Base-by-base conservation (phyloP, 176 grass and related monocot species). In the Musa troglodytarum region DNA sequence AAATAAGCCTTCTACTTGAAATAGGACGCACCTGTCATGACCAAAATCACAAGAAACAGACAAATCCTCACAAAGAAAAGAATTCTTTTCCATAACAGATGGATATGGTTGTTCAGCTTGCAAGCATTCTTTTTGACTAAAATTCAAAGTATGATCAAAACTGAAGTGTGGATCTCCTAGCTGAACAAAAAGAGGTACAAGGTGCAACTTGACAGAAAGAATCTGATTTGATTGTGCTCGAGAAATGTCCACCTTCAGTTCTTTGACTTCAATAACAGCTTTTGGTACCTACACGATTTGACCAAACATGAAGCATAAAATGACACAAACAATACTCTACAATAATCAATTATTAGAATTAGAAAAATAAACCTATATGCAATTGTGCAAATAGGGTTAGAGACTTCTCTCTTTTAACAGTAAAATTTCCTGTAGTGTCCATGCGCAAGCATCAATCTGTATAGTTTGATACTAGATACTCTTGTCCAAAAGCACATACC, bases 231-330 rank as follows among this genome's bases (percentile, higher is more conserved):
- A 78, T 74, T 55, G 63, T 71, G 75, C 55, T 82, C 68, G 78
- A 68, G 81, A 81, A 79, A 73, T 73, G 21, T 80, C 78, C 56
- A 73, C 22, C 58, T 64, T 71, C 49, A 89, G 81, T 82, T 84
- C 82, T 86, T 77, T 73, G 22, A 78, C 78, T 19, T 74, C 73
- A 78, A 62, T 50, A 20, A 71, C 68, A 68, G 55, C 54, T 73
- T 74, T 75, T 50, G 71, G 54, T 21, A 81, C 52, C 76, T 78
- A 43, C 73, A 73, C 5, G 10, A 69, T 61, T 26, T 58, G 14
- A 61, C 43, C 26, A 62, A 51, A 52, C 53, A 59, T 15, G 49
- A 54, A 66, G 72, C 49, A 34, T 55, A 19, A 79, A 71, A 8
- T 28, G 2, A 17, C 16, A 59, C 0, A 19, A 75, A n/a, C 26